Percentiles rank a stretch among this genome's conserved stretches.
Evolutionary conservation across 768 basidiomycete genomes (phyloP).

Genomic region (Mycena haematopus): DNA sequence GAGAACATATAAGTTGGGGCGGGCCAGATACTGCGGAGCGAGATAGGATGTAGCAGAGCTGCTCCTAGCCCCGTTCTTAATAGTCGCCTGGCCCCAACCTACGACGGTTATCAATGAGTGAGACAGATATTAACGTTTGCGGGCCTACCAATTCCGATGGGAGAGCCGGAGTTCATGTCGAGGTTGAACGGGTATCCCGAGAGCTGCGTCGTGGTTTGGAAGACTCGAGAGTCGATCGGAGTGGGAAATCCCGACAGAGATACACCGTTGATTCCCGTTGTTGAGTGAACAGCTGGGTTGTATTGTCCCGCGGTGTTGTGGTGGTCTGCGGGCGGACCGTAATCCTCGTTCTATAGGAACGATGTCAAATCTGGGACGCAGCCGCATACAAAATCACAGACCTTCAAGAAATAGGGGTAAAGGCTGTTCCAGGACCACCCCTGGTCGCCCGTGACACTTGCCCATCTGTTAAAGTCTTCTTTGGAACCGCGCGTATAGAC

Average conservation of each 20-base stretch:
- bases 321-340: conserved; percentile 35
- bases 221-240: conserved; percentile 28
- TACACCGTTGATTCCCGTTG: too few species aligned
- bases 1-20: too few species aligned
- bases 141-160: conserved; percentile 16
- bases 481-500: conserved; percentile 28
- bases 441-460: conserved; percentile 26
- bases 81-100: conserved; percentile 33
- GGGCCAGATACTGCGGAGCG: too few species aligned
- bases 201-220: conserved; percentile 34
- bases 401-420: conserved; percentile 29
- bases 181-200: conserved; percentile 19
- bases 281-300: too few species aligned
- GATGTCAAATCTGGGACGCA: background rate
- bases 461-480: conserved; percentile 32
- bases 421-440: conserved; percentile 35
- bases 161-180: conserved; percentile 27
- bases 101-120: background rate
- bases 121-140: background rate
- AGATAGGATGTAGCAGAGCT: too few species aligned
- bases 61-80: too few species aligned
- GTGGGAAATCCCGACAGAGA: too few species aligned
- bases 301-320: too few species aligned
- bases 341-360: conserved; percentile 34
- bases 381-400: background rate